Percentiles rank a stretch among this genome's conserved stretches.
phyloP scores from a whole-genome alignment of 306 rosid genomes.

The Trichosanthes cucumerina region DNA sequence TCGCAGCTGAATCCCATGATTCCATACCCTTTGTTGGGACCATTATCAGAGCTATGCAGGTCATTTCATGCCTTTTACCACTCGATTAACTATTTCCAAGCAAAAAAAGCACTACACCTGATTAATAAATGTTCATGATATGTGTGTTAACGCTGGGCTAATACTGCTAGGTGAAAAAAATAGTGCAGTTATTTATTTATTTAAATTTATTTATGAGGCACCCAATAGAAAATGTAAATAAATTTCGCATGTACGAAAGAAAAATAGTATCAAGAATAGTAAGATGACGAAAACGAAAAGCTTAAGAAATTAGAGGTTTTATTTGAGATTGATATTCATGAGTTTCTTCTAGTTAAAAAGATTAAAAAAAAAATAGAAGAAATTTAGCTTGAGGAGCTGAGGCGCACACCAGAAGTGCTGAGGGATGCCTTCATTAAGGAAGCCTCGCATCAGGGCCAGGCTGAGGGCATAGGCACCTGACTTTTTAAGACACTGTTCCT shows the following conservation, averaged over 20 bases:
- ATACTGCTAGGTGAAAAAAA: neutral
- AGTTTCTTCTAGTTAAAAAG: neutral
- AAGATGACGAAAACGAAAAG: neutral
- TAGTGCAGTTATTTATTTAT: neutral
- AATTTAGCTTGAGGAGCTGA: neutral
- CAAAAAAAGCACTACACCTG: neutral
- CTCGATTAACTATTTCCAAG: conserved; percentile 1
- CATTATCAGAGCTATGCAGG: conserved; percentile 99
- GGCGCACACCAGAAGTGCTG: neutral
- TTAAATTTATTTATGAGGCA: neutral
- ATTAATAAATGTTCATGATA: neutral
- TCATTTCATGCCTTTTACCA: conserved; percentile 22
- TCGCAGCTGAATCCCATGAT: conserved; percentile 94
- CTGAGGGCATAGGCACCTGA: neutral
- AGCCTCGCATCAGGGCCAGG: neutral
- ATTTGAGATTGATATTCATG: neutral
- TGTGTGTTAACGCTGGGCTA: neutral
- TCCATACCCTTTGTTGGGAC: conserved; percentile 90
- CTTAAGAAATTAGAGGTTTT: neutral
- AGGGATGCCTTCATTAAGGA: neutral
- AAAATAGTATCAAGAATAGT: neutral
- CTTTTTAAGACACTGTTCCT: neutral
- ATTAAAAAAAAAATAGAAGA: neutral
- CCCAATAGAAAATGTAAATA: neutral
- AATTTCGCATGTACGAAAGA: neutral